Base-by-base conservation (phyloP, 208 protist genomes). In the Vickermania ingenoplastis region DNA sequence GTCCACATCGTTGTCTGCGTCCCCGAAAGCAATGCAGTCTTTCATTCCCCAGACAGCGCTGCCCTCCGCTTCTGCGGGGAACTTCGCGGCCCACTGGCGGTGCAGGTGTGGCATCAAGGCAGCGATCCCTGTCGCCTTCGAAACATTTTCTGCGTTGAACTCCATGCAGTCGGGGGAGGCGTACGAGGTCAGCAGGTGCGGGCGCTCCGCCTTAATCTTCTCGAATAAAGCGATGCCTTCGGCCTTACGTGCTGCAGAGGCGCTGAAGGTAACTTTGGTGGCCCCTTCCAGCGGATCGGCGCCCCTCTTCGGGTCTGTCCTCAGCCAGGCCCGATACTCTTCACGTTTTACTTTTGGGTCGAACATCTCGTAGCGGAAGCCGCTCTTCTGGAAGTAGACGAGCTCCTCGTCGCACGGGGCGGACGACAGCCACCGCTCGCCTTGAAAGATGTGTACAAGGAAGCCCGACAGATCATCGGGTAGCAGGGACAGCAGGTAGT, bases 1-100 rank as follows among this genome's bases (percentile, higher is more conserved):
- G 53, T 85, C 73, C 31, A 64, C 57, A 49, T 91, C 83, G 55
- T 87, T 91, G 50, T 86, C 45, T n/a, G 75, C 73, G 41, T 91
- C 75, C 21, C 83, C 83, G 62, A 91, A 86, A 11, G 77, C 75
- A 59, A 91, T 77, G 58, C 67, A 79, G 61, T 91, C 80, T 0
- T 55, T 21, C 61, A 74, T 7, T 7, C 11, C 7, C 36, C 36
- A 45, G 11, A 45, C 36, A n/a, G n/a, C n/a, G n/a, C n/a, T n/a
- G n/a, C n/a, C 50, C 7, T 17, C 17, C 7, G 26, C 25, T 29
- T 22, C 30, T 27, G 4, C 50, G 5, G 36, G 36, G n/a, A n/a
- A n/a, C n/a, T n/a, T n/a, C n/a, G n/a, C n/a, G 17, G 36, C 36
- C 36, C 36, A 45, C 36, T 45, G 36, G 36, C 11, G 7, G 17